Conservation (phyloP, 768 basidiomycete genomes). For the Phylloporus rhodoxanthus region DNA sequence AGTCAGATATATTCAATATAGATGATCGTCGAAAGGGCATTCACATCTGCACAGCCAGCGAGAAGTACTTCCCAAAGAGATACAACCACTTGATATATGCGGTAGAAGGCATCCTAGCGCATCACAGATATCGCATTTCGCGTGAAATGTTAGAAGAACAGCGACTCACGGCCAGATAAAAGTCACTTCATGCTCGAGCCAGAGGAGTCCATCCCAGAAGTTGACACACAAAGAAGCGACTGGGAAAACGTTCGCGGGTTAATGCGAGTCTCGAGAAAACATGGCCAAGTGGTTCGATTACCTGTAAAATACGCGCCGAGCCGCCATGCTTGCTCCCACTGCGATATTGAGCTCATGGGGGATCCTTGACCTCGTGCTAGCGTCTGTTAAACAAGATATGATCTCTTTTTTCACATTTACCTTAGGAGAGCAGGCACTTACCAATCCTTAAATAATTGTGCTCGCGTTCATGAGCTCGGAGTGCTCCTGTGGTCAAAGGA, state of each 20-base stretch:
- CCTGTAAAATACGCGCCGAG: not conserved
- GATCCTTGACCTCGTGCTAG: not conserved
- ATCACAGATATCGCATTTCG: not conserved
- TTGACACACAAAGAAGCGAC: conserved; percentile 7
- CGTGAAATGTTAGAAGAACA: not conserved
- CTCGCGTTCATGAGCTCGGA: not conserved
- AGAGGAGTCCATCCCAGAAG: conserved; percentile 19
- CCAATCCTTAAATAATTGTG: not conserved
- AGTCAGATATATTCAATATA: not conserved
- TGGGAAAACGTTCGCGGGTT: not conserved
- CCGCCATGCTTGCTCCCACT: not conserved
- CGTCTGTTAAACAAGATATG: not conserved
- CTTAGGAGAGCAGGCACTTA: not conserved
- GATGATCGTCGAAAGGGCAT: not conserved
- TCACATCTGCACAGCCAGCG: conserved; percentile 16
- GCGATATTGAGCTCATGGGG: conserved; percentile 1
- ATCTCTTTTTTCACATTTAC: not conserved
- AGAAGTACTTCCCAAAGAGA: conserved; percentile 20
- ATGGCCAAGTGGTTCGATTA: not conserved
- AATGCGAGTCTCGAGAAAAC: too few relatives aligned
- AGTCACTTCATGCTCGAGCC: conserved; percentile 14
- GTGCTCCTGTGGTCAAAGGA: not conserved
- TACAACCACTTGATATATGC: conserved; percentile 25
- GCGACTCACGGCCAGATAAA: conserved; percentile 23
- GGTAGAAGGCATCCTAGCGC: conserved; percentile 12